These are phyloP conservation scores for Colletotrichum scovillei DNA, from an alignment of 2,329 filamentous ascomycete genomes.

Conservation along the genomic window DNA sequence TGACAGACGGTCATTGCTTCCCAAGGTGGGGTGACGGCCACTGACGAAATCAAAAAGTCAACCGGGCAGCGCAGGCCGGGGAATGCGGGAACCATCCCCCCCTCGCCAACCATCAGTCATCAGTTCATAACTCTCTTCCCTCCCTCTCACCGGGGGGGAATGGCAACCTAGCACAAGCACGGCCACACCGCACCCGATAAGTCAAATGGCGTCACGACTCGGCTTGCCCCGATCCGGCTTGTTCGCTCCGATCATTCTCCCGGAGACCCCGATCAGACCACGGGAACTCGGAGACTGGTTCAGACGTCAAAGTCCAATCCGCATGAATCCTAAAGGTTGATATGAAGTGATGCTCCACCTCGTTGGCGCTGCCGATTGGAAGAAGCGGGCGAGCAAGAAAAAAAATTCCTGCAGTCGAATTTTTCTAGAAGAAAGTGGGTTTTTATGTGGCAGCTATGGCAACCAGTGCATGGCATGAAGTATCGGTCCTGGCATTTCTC, in stretches of 20 bases:
- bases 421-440: slow-evolving; percentile 11
- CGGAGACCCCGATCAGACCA: neutral
- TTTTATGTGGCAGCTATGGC: neutral
- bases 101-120: neutral
- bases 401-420: neutral
- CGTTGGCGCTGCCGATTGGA: neutral
- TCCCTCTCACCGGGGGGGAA: neutral
- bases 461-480: neutral
- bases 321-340: neutral
- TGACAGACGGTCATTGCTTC: neutral
- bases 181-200: neutral
- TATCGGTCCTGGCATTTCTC: too few species aligned
- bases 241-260: neutral
- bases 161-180: neutral
- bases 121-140: neutral
- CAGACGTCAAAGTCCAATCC: neutral
- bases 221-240: neutral
- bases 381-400: neutral
- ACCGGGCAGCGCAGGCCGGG: neutral
- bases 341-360: neutral
- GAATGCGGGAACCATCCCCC: neutral
- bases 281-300: too few species aligned
- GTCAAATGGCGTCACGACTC: slow-evolving; percentile 13
- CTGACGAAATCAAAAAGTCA: slow-evolving; percentile 1
- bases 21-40: neutral